Base-by-base conservation (phyloP, 805 yeast species). In the Starmerella scarabaei region DNA sequence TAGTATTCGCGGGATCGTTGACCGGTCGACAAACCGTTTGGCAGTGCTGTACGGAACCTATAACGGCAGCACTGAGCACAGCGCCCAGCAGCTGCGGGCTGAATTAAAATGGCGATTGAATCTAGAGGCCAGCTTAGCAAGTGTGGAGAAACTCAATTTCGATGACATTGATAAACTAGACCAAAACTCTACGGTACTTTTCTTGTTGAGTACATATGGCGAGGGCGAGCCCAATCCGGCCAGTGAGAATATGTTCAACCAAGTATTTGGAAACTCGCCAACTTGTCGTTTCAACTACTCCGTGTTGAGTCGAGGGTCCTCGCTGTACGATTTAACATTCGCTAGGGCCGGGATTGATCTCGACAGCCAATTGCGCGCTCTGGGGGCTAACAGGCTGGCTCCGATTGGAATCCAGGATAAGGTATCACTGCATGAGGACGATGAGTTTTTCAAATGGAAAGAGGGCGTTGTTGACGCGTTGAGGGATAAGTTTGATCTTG, bases 201-300 rank as follows among this genome's bases (percentile, higher is more conserved):
- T 81, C 49, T 64, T 82, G 53, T 63, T 80, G 54, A 79, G 93
- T 17, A 80, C 93, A 3, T 81, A 82, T 50, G 94, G 94, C 51
- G 91, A 80, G 59, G 94, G 94, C 56, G 93, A 80, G 56, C 84
- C 85, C 49, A 83, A 93, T 7, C 86, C 79, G 56, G 77, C 80
- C 48, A 80, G 88, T 11, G 65, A 33, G 16, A 23, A n/a, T 21
- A 34, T 51, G 15, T 50, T 48, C 47, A 33, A 38, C 11, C 23
- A 70, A 21, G 73, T 72, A 17, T 79, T 80, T 67, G 28, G 15
- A 14, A 17, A 11, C 21, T 54, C 66, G 2, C n/a, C n/a, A n/a
- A n/a, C n/a, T n/a, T n/a, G n/a, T n/a, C 67, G 67, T 33, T 51
- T 80, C 40, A 70, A 67, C 46, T 80, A 58, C 59, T 63, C 80